These are phyloP conservation scores for Dittrichia graveolens DNA, from an alignment of 129 eudicot genomes.

Conservation along the genomic window DNA sequence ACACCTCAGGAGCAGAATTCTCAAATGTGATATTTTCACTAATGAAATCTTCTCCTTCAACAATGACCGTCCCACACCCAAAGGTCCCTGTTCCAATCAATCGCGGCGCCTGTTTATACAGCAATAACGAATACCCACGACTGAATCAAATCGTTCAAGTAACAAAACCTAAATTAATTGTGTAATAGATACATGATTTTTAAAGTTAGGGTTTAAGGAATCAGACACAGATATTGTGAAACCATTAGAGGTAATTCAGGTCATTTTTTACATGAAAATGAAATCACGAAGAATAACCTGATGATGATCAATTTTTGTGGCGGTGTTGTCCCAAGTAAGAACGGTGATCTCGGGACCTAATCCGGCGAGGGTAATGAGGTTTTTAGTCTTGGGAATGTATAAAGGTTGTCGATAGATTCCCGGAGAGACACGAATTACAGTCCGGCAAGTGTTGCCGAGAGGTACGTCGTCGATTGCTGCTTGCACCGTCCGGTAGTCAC, in stretches of 20 bases:
- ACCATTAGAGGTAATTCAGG: no score
- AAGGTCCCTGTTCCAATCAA: slow-evolving; percentile 87
- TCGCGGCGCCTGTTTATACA: slow-evolving; percentile 47
- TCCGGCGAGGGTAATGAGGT: slow-evolving; percentile 75
- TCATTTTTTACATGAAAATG: background rate
- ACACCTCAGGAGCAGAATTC: slow-evolving; percentile 82
- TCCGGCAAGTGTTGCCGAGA: slow-evolving; percentile 64
- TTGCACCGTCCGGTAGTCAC: slow-evolving; percentile 67
- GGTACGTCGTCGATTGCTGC: slow-evolving; percentile 86
- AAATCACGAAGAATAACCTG: slow-evolving; percentile 41
- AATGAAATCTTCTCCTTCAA: slow-evolving; percentile 94
- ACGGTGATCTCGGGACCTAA: slow-evolving; percentile 66
- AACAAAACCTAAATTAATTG: background rate
- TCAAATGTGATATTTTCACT: slow-evolving; percentile 86
- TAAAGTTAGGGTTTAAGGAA: background rate
- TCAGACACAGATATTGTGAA: background rate
- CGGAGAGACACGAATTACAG: slow-evolving; percentile 74
- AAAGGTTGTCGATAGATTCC: slow-evolving; percentile 75
- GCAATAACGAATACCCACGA: background rate
- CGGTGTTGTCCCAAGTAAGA: slow-evolving; percentile 79
- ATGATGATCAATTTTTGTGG: slow-evolving; percentile 79
- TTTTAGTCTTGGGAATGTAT: slow-evolving; percentile 81
- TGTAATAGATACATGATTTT: background rate
- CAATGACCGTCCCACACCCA: slow-evolving; percentile 81
- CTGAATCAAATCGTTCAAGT: background rate